Evolutionary conservation across 495 filamentous ascomycete species (phyloP), one percentile per base, ranked within the genome.

Genomic region (Trichocladium uniseriatum): DNA sequence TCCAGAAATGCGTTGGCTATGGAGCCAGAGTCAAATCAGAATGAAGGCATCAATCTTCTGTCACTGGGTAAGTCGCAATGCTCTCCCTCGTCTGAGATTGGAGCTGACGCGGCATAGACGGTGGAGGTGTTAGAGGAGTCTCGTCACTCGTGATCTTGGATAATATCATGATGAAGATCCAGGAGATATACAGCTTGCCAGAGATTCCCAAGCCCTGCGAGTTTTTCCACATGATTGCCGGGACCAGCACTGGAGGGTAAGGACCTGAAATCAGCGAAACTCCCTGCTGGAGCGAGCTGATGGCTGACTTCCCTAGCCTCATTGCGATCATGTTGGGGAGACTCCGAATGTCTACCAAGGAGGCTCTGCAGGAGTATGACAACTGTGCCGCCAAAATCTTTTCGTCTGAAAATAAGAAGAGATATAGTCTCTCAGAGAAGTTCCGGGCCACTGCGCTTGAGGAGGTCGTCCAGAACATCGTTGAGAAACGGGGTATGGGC

Each of bases 161-260:
- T 14, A 39, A 58, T 9, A 64, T 69, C 16, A 68, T 71, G 65
- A 14, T 54, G 5, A 35, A 43, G 8, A 44, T 71, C 14, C 29
- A 62, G 36, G 40, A 53, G 15, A 44, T 14, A 1, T 9, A 43
- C 1, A 43, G 52, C 0, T 55, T 63, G 16, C 22, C 38, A 0
- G 21, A 53, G 0, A 9, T 59, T 2, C 65, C 65, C 2, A 59
- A 54, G 27, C 68, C 69, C n/a, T 66, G 63, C 36, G 64, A 69
- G 3, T 61, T 58, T 38, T 71, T 71, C 22, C 54, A 71, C 27
- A 38, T 69, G 11, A 68, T 70, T 22, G 65, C 56, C 3, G 66
- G 66, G 1, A 70, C 65, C 2, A 62, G 63, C 29, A 69, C 68
- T n/a, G 68, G 68, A 40, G 68, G 68, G 64, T 65, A 40, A 45